Base-by-base conservation (phyloP, 2,329 filamentous ascomycete species). In the Phialemoniopsis sp. region DNA sequence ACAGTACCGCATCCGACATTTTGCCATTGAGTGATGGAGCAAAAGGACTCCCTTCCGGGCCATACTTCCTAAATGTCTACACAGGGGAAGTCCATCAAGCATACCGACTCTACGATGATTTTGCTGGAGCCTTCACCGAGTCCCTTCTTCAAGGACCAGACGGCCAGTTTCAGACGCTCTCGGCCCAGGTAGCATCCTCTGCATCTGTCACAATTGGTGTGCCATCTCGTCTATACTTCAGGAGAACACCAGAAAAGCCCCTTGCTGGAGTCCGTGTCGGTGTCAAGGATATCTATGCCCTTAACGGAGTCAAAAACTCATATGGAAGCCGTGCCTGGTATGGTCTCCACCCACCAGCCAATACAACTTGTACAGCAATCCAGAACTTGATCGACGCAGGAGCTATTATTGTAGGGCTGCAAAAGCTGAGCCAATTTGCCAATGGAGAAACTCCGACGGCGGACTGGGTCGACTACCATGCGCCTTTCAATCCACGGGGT, bases 301-400 rank as follows among this genome's bases (percentile, higher is more conserved):
- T 54, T 3, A 48, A 46, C 2, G 80, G 80, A 3, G 53, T 80
- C 3, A 68, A 68, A 29, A 78, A 70, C 0, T 67, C 66, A 5
- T 70, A 72, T 39, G 78, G 79, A 1, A 82, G 76, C 47, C 62
- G 76, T 31, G 77, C 79, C 1, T 84, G 72, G 62, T 76, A 74
- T 40, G 59, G 72, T 45, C 59, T 82, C 3, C 79, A 80, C 43
- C 64, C 68, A 3, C 53, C 67, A 2, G 62, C 64, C 2, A 70
- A 66, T 5, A 52, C 50, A 4, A 81, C 74, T 1, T 73, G 70
- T 0, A 54, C 70, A 0, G 63, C 70, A 0, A 66, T 85, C 0
- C 75, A 80, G 45, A 64, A 67, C 5, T 59, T 85, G 4, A 68
- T 84, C 19, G 72, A 82, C 46, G 70, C 73, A 3, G 81, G 82